Conservation (phyloP, 129 eudicot species). For the Ambrosia artemisiifolia region DNA sequence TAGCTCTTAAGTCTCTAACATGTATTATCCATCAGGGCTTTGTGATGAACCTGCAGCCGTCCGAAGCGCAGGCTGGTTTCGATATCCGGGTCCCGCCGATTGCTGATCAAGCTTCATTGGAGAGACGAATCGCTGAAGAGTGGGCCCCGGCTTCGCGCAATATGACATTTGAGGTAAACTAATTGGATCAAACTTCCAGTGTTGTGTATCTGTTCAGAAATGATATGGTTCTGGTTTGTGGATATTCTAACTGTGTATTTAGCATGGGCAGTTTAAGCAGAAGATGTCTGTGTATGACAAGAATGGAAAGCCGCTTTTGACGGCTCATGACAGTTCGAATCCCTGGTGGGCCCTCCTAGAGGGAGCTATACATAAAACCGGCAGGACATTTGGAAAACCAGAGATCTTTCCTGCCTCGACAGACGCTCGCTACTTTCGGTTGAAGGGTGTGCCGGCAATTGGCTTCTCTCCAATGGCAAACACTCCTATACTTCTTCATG, state of each 20-base stretch:
- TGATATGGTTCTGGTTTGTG: conserved; percentile 4
- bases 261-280: conserved; percentile 74
- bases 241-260: conserved; percentile 24
- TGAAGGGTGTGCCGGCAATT: conserved; percentile 73
- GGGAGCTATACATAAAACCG: conserved; percentile 61
- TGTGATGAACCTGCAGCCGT: conserved; percentile 98
- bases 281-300: conserved; percentile 56
- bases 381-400: conserved; percentile 70
- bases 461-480: conserved; percentile 99
- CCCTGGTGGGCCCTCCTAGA: conserved; percentile 93
- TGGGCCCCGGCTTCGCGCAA: conserved; percentile 97
- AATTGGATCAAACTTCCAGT: background rate
- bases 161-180: conserved; percentile 82
- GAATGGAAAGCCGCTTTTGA: conserved; percentile 65
- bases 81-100: conserved; percentile 94
- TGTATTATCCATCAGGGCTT: conserved; percentile 62
- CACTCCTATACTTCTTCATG: conserved; percentile 92
- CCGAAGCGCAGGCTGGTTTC: conserved; percentile 97
- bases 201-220: background rate
- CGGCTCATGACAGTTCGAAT: conserved; percentile 68
- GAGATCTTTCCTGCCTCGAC: conserved; percentile 92
- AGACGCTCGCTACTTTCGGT: conserved; percentile 87
- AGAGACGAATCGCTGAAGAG: conserved; percentile 90
- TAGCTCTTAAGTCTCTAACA: background rate
- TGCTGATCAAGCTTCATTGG: conserved; percentile 65